Base-by-base conservation (phyloP, 164 flowering plant genomes). In the Berberis vulgaris region DNA sequence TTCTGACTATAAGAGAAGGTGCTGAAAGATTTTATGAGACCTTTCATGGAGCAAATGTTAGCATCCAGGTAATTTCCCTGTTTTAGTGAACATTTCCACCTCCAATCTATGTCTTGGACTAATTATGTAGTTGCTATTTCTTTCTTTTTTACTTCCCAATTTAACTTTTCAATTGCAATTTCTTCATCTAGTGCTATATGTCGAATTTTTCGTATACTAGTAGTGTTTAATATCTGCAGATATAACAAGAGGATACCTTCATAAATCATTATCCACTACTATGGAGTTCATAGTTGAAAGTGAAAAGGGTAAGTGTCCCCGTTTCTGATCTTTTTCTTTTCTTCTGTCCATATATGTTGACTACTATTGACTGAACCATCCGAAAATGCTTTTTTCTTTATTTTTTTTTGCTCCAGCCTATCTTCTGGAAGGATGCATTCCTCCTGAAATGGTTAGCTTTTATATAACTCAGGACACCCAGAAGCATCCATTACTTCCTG, bases 401-500 rank as follows among this genome's bases (percentile, higher is more conserved):
- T n/a, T 12, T 38, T 39, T n/a, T n/a, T 64, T 79, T 60, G 82
- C 66, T 79, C 63, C 82, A 92, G 97, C 68, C 49, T 78, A 78
- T 70, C 86, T 82, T 65, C 73, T 70, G 39, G 80, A 80, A 72
- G 67, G 72, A 62, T 85, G 86, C 44, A 66, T 80, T 69, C 76
- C 90, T 70, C 82, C 91, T 63, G 90, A 89, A 71, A 82, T 79
- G 85, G 93, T 86, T 61, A 62, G 85, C 71, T 92, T 92, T 69
- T 86, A 86, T 75, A 84, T 92, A 40, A 89, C 98, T 50, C 97
- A 86, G 77, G 97, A 88, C 60, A 92, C 98, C 58, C 98, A 92
- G 66, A 86, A 76, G 54, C 98, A 92, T 74, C 86, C 86, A 3
- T 72, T 89, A 65, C 87, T 92, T 75, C 85, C 93, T 62, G 91